These are phyloP conservation scores for Letharia columbiana DNA, from an alignment of 495 filamentous ascomycete genomes.

Conservation along the genomic window DNA sequence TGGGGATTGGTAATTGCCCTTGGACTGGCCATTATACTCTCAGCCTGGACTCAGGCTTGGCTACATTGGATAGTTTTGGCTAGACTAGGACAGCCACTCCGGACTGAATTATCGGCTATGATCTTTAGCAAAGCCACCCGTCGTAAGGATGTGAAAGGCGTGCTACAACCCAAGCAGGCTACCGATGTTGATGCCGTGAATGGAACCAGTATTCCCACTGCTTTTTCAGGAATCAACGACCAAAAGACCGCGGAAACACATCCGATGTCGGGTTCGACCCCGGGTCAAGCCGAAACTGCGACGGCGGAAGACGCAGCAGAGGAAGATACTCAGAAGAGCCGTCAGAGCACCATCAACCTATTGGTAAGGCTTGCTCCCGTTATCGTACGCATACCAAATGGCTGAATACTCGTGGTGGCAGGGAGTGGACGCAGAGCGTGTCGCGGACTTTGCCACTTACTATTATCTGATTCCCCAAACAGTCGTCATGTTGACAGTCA, in stretches of 20 bases:
- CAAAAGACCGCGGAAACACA: neutral
- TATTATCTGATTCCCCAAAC: conserved; percentile 53
- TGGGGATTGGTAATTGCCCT: conserved; percentile 65
- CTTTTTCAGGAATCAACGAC: neutral
- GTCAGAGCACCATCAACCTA: conserved; percentile 72
- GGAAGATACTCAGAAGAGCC: conserved; percentile 52
- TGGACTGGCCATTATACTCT: conserved; percentile 45
- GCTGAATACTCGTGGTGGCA: neutral
- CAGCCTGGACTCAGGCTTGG: conserved; percentile 52
- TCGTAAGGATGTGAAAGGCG: conserved; percentile 65
- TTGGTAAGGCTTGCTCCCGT: conserved; percentile 35
- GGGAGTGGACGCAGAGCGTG: conserved; percentile 62
- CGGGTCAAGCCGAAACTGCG: conserved; percentile 6
- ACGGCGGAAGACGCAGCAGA: conserved; percentile 40
- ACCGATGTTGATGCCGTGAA: neutral
- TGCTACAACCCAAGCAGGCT: conserved; percentile 33
- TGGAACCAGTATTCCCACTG: neutral
- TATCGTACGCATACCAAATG: neutral
- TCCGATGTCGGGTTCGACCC: neutral
- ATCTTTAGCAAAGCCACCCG: conserved; percentile 74
- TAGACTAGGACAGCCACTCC: conserved; percentile 54
- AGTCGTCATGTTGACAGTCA: conserved; percentile 54
- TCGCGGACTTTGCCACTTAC: conserved; percentile 61
- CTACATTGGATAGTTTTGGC: conserved; percentile 59
- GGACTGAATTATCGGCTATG: conserved; percentile 59